These are phyloP conservation scores for Andrographis paniculata DNA, from an alignment of 305 asterid species.

Conservation along the genomic window DNA sequence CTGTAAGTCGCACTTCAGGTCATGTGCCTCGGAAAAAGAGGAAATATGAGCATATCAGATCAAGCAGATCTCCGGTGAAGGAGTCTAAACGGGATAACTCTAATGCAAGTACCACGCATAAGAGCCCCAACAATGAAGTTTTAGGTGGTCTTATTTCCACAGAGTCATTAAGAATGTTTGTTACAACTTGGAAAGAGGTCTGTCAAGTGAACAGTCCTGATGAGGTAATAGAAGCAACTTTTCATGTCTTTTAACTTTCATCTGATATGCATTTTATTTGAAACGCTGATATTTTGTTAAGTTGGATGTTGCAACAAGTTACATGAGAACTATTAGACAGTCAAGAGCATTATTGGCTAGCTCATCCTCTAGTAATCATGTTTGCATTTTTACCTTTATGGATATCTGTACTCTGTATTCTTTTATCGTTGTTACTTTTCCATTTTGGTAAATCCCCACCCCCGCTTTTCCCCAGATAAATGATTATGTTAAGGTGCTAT, in stretches of 20 bases:
- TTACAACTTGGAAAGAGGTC: slow-evolving; percentile 81
- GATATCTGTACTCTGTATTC: not conserved
- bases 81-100: slow-evolving; percentile 28
- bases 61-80: slow-evolving; percentile 30
- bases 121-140: slow-evolving; percentile 17
- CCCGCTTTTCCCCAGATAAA: too few species aligned
- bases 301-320: not conserved
- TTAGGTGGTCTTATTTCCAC: slow-evolving; percentile 28
- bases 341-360: slow-evolving; percentile 6
- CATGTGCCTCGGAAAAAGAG: slow-evolving; percentile 44
- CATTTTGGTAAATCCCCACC: too few species aligned
- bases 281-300: not conserved
- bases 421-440: not conserved
- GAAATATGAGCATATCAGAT: slow-evolving; percentile 29
- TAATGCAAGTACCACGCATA: slow-evolving; percentile 17
- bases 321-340: slow-evolving; percentile 10
- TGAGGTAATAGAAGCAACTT: slow-evolving; percentile 43
- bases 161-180: slow-evolving; percentile 51
- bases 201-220: slow-evolving; percentile 38
- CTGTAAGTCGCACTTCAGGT: slow-evolving; percentile 23
- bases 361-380: slow-evolving; percentile 10
- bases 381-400: slow-evolving; percentile 7
- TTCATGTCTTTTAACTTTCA: not conserved
- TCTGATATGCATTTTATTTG: slow-evolving; percentile 4
- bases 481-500: too few species aligned